Evolutionary conservation across 345 rosid species (phyloP).

Genomic region (Eucalyptus pauciflora): DNA sequence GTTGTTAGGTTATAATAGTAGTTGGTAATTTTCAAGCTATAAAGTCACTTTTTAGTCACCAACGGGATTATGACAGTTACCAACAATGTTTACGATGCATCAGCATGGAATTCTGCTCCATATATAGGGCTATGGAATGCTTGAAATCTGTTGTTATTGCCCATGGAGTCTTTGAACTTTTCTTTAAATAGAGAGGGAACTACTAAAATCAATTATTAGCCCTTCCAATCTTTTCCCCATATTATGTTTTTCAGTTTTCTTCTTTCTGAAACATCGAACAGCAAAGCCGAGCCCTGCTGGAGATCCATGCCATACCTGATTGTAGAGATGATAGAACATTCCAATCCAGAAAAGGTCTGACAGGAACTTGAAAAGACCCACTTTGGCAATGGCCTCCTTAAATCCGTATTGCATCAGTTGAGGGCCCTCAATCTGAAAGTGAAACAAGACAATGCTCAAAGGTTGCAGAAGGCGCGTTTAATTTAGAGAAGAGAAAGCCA

Average conservation of each 20-base stretch:
- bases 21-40: neutral
- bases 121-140: neutral
- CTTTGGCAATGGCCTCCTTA: slow-evolving; percentile 73
- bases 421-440: slow-evolving; percentile 77
- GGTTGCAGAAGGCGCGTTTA: neutral
- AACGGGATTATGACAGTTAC: neutral
- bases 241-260: neutral
- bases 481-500: neutral
- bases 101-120: neutral
- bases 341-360: slow-evolving; percentile 98
- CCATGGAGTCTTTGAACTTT: neutral
- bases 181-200: neutral
- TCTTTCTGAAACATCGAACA: neutral
- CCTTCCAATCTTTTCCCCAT: neutral
- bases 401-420: slow-evolving; percentile 68
- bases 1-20: neutral
- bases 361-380: slow-evolving; percentile 69
- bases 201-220: neutral
- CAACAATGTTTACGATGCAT: neutral
- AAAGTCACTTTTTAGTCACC: neutral
- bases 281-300: neutral
- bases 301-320: slow-evolving; percentile 39
- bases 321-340: slow-evolving; percentile 96
- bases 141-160: neutral
- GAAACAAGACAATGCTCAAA: neutral